Evolutionary conservation across 768 basidiomycete genomes (phyloP).

Genomic region (Suillus paluster): DNA sequence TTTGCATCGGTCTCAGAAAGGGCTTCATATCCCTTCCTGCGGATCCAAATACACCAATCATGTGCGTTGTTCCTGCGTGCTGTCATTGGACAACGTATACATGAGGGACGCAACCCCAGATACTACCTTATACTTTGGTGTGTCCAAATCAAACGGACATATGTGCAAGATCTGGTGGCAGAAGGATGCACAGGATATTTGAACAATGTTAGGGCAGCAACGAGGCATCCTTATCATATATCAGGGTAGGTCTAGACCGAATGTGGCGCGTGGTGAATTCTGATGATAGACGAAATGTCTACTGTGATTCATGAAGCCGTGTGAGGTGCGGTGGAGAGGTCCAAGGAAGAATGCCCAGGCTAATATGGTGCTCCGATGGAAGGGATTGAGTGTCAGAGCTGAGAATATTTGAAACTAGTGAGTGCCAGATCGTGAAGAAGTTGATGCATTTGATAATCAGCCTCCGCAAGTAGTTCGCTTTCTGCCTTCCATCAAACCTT

Average conservation of each 20-base stretch:
- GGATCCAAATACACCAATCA: constrained; percentile 52
- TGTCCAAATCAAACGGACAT: constrained; percentile 55
- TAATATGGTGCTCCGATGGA: constrained; percentile 70
- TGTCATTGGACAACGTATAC: constrained; percentile 76
- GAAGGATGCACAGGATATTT: constrained; percentile 65
- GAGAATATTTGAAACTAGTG: background rate
- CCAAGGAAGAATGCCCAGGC: constrained; percentile 57
- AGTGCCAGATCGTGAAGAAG: background rate
- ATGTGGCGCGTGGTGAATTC: constrained; percentile 9
- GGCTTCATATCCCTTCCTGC: constrained; percentile 64
- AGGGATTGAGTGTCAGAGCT: constrained; percentile 79
- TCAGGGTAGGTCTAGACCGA: constrained; percentile 68
- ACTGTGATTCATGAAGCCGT: constrained; percentile 79
- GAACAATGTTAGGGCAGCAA: constrained; percentile 59
- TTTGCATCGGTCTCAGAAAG: constrained; percentile 66
- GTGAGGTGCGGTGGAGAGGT: constrained; percentile 47
- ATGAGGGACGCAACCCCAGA: constrained; percentile 45
- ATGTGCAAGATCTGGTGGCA: constrained; percentile 85
- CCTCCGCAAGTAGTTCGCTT: background rate
- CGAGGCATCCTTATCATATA: constrained; percentile 78
- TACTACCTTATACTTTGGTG: too few relatives aligned
- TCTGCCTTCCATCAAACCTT: background rate
- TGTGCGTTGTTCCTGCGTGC: constrained; percentile 94
- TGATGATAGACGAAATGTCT: constrained; percentile 91
- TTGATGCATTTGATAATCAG: background rate